phyloP scores from a whole-genome alignment of 129 eudicot genomes.

The Lactuca sativa region DNA sequence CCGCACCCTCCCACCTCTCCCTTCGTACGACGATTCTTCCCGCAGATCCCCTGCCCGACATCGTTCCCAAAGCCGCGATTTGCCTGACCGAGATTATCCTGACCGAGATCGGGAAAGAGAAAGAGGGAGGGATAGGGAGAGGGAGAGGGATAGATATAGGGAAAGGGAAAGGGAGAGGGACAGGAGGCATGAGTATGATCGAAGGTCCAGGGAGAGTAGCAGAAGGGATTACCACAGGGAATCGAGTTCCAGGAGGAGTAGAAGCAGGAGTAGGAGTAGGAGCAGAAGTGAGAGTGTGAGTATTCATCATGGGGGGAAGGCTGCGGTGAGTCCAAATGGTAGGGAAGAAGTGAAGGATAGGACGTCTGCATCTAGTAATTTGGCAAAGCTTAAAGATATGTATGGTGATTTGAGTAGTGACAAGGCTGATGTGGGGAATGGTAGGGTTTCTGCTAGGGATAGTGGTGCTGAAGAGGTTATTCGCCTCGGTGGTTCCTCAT shows the following conservation, averaged over 20 bases:
- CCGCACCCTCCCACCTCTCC: slow-evolving; percentile 63
- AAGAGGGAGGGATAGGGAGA: slow-evolving; percentile 31
- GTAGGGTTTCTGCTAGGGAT: slow-evolving; percentile 38
- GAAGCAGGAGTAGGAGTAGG: slow-evolving; percentile 61
- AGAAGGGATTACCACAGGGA: slow-evolving; percentile 57
- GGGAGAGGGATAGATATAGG: slow-evolving; percentile 49
- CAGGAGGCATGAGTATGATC: slow-evolving; percentile 60
- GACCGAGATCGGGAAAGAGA: slow-evolving; percentile 40
- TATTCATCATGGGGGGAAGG: slow-evolving; percentile 39
- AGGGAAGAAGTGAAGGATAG: slow-evolving; percentile 51
- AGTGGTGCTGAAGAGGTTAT: slow-evolving; percentile 81
- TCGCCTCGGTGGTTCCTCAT: slow-evolving; percentile 83
- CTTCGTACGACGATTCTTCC: slow-evolving; percentile 65
- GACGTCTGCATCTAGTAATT: slow-evolving; percentile 65
- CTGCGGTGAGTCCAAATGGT: slow-evolving; percentile 40
- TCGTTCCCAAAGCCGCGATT: slow-evolving; percentile 80
- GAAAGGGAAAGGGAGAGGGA: slow-evolving; percentile 42
- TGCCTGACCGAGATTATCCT: slow-evolving; percentile 60
- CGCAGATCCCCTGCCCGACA: slow-evolving; percentile 67
- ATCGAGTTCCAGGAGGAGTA: slow-evolving; percentile 59
- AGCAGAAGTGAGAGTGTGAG: slow-evolving; percentile 64
- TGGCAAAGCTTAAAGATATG: slow-evolving; percentile 90
- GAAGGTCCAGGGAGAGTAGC: slow-evolving; percentile 52
- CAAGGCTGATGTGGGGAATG: slow-evolving; percentile 46
- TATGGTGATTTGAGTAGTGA: slow-evolving; percentile 71